Evolutionary conservation across 2,329 filamentous ascomycete species (phyloP).

Genomic region (Cercospora sp.): DNA sequence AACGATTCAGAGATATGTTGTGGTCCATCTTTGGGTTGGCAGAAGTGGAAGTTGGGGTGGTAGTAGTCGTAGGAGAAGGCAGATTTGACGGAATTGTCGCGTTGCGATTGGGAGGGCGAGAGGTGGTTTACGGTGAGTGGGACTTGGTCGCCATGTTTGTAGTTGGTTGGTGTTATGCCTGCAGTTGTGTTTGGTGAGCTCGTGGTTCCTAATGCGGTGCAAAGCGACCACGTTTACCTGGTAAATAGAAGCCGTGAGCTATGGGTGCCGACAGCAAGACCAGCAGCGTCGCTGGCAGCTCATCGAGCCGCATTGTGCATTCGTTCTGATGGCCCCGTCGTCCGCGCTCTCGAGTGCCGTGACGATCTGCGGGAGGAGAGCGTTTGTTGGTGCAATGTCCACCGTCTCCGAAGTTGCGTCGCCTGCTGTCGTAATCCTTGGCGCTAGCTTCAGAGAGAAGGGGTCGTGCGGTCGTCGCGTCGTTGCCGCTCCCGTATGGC

Average conservation of each 20-base stretch:
- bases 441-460: neutral
- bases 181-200: neutral
- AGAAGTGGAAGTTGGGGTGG: conserved; percentile 83
- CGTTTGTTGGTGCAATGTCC: conserved; percentile 8
- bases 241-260: conserved; percentile 73
- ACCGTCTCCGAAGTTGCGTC: neutral
- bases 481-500: neutral
- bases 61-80: conserved; percentile 98
- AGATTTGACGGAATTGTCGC: conserved; percentile 82
- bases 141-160: conserved; percentile 75
- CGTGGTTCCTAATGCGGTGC: neutral
- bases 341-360: neutral
- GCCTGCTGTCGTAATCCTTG: conserved; percentile 8
- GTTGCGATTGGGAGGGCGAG: conserved; percentile 74
- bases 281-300: conserved; percentile 28
- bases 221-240: conserved; percentile 53
- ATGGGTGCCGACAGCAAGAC: conserved; percentile 33
- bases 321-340: conserved; percentile 5
- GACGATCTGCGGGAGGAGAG: neutral
- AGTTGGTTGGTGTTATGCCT: conserved; percentile 83
- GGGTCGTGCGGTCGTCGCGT: neutral
- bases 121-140: conserved; percentile 91
- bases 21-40: conserved; percentile 73
- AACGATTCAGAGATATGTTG: conserved; percentile 82
- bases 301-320: conserved; percentile 27